These are phyloP conservation scores for Candida tetrigidarum DNA, from an alignment of 1,139 yeast species.

Conservation along the genomic window DNA sequence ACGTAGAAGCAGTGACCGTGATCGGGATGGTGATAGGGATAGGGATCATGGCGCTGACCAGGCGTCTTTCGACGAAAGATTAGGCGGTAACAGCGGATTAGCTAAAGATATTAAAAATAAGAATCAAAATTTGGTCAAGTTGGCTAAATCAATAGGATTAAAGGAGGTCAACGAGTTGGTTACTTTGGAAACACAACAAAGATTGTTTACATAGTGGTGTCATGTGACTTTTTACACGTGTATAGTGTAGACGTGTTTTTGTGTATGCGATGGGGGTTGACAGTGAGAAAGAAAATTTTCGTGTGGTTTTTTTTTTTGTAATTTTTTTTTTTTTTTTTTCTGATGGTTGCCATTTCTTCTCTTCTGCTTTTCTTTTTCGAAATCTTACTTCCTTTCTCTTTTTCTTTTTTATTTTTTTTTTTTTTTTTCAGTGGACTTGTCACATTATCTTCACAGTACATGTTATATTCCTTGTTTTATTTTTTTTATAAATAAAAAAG, in stretches of 20 bases:
- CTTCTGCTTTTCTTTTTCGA: background rate
- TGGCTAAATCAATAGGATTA: conserved; percentile 17
- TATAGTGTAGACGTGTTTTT: conserved; percentile 3
- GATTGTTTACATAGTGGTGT: conserved; percentile 18
- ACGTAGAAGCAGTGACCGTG: background rate
- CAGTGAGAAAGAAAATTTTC: no score
- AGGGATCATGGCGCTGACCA: no score
- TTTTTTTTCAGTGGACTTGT: background rate
- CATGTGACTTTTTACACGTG: background rate
- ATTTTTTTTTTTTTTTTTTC: background rate
- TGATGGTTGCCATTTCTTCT: background rate
- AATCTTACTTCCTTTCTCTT: background rate
- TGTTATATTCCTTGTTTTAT: no score
- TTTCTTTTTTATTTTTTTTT: background rate
- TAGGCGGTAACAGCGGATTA: background rate
- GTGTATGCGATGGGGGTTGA: conserved; percentile 3
- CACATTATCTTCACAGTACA: no score
- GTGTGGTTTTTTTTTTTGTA: conserved; percentile 1
- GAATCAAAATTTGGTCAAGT: conserved; percentile 10
- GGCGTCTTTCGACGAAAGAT: background rate
- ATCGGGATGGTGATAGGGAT: no score
- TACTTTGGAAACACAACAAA: conserved; percentile 22
- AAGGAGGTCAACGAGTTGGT: conserved; percentile 24
- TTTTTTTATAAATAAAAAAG: background rate
- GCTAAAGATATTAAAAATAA: conserved; percentile 9